Evolutionary conservation across 257 asterid species (phyloP).

Genomic region (Forsythia suspensa): DNA sequence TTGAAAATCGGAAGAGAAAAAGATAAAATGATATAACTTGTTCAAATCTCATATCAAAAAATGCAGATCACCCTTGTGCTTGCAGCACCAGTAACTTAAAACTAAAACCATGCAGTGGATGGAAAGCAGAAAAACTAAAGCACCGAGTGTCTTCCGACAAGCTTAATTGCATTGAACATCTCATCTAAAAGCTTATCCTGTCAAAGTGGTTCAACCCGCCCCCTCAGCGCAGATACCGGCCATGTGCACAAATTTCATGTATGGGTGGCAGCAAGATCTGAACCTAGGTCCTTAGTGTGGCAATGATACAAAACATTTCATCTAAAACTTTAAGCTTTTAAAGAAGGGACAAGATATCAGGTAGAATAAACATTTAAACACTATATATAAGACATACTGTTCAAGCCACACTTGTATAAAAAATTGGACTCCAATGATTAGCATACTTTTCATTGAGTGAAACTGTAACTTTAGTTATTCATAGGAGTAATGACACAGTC

Average conservation of each 20-base stretch:
- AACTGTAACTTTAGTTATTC: not conserved
- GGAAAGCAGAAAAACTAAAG: no score
- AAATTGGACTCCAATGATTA: not conserved
- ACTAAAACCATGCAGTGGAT: no score
- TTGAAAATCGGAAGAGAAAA: constrained; percentile 11
- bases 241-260: no score
- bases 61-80: not conserved
- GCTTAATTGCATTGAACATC: no score
- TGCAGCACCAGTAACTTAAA: not conserved
- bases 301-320: no score
- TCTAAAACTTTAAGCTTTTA: no score
- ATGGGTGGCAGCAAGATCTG: no score
- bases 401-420: not conserved
- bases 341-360: not conserved
- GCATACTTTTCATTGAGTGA: not conserved
- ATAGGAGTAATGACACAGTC: not conserved
- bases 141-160: no score
- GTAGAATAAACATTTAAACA: not conserved
- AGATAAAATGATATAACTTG: not conserved
- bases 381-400: not conserved
- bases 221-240: no score
- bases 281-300: no score
- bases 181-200: no score
- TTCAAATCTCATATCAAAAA: not conserved
- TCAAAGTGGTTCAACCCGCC: no score